Evolutionary conservation across 2,329 filamentous ascomycete species (phyloP).

Genomic region (Xylaria sp.): DNA sequence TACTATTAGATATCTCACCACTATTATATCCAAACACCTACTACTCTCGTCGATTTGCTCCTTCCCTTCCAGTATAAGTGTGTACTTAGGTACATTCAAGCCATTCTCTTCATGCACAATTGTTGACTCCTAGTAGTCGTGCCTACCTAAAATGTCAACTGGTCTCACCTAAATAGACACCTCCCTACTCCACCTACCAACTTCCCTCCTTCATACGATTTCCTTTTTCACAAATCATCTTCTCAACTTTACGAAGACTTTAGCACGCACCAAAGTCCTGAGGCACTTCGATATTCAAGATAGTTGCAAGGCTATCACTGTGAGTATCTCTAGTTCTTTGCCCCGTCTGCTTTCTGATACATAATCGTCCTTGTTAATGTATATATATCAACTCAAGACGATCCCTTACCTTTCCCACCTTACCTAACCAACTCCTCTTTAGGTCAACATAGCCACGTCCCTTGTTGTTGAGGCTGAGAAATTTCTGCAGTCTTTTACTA

Average conservation of each 20-base stretch:
- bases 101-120: constrained; percentile 1
- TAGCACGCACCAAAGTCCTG: neutral
- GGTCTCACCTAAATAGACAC: neutral
- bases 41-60: neutral
- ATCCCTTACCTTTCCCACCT: neutral
- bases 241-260: neutral
- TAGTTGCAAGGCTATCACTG: neutral
- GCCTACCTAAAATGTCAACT: no score
- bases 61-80: neutral
- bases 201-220: neutral
- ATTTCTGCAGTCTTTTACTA: neutral
- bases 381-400: neutral
- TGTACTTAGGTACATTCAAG: neutral
- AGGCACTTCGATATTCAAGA: neutral
- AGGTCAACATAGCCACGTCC: neutral
- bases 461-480: neutral
- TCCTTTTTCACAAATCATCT: neutral
- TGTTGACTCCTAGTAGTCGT: constrained; percentile 4
- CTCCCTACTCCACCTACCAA: no score
- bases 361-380: neutral
- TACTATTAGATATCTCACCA: neutral
- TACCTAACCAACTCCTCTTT: neutral
- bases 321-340: neutral
- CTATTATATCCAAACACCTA: neutral
- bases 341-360: neutral